Conservation (phyloP, 2,329 filamentous ascomycete species). For the Microcyclosporella mali region DNA sequence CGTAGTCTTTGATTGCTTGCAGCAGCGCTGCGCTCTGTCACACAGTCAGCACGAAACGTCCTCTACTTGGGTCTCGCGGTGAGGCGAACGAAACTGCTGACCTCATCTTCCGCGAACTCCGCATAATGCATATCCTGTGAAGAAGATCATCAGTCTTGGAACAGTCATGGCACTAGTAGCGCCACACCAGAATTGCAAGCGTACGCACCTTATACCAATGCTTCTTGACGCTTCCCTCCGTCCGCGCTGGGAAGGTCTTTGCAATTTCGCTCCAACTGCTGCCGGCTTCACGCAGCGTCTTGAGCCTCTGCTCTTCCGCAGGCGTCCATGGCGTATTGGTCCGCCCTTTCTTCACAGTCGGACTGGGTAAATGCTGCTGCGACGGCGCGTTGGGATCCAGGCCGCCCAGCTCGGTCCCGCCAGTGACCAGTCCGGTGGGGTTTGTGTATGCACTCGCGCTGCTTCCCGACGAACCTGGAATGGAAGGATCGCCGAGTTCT, state of each 20-base stretch:
- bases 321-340: slow-evolving; percentile 99
- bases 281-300: slow-evolving; percentile 87
- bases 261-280: slow-evolving; percentile 98
- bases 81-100: slow-evolving; percentile 47
- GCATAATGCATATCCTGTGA: slow-evolving; percentile 95
- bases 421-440: slow-evolving; percentile 23
- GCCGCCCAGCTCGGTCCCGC: slow-evolving; percentile 8
- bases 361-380: slow-evolving; percentile 34
- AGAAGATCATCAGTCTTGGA: not conserved
- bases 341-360: slow-evolving; percentile 78
- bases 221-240: slow-evolving; percentile 97
- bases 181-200: not conserved
- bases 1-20: slow-evolving; percentile 96
- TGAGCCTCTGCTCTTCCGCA: slow-evolving; percentile 83
- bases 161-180: not conserved
- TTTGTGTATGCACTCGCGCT: slow-evolving; percentile 26
- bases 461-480: slow-evolving; percentile 27
- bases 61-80: slow-evolving; percentile 19
- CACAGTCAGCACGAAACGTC: slow-evolving; percentile 18
- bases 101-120: slow-evolving; percentile 96
- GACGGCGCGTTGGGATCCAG: slow-evolving; percentile 19
- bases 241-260: slow-evolving; percentile 91
- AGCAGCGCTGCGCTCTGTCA: slow-evolving; percentile 68
- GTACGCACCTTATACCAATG: slow-evolving; percentile 89
- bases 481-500: slow-evolving; percentile 25